Evolutionary conservation across 2,329 filamentous ascomycete genomes (phyloP).

Genomic region (Trichoderma pleuroti): DNA sequence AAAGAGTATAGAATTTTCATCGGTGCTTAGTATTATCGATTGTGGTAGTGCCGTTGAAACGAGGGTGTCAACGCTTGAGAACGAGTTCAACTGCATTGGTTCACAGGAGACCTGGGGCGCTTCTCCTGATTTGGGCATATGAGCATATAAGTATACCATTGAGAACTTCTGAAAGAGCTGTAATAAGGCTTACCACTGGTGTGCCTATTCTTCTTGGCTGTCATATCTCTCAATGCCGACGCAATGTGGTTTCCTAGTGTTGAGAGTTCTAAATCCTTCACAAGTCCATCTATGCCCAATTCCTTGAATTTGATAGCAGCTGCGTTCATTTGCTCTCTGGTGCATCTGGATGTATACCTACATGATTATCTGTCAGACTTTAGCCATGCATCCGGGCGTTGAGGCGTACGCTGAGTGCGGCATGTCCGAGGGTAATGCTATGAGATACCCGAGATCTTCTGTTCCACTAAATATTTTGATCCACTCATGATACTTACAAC

Average conservation of each 20-base stretch:
- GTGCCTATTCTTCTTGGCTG: background rate
- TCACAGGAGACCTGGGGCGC: background rate
- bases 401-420: background rate
- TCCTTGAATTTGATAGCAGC: background rate
- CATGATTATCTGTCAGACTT: background rate
- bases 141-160: background rate
- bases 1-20: background rate
- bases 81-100: background rate
- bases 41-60: background rate
- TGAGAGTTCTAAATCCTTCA: background rate
- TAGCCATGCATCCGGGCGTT: background rate
- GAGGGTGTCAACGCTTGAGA: background rate
- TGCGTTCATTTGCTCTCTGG: background rate
- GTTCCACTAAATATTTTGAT: background rate
- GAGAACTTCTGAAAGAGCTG: background rate
- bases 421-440: background rate
- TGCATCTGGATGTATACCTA: background rate
- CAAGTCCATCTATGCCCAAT: background rate
- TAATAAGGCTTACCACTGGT: background rate
- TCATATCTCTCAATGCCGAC: background rate
- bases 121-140: background rate
- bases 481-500: background rate
- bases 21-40: background rate
- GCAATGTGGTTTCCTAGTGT: background rate
- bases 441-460: background rate